A percentile compares a stretch with the other conserved stretches of the same genome.
phyloP scores from a whole-genome alignment of 2,329 filamentous ascomycete species.

The Plenodomus lindquistii region DNA sequence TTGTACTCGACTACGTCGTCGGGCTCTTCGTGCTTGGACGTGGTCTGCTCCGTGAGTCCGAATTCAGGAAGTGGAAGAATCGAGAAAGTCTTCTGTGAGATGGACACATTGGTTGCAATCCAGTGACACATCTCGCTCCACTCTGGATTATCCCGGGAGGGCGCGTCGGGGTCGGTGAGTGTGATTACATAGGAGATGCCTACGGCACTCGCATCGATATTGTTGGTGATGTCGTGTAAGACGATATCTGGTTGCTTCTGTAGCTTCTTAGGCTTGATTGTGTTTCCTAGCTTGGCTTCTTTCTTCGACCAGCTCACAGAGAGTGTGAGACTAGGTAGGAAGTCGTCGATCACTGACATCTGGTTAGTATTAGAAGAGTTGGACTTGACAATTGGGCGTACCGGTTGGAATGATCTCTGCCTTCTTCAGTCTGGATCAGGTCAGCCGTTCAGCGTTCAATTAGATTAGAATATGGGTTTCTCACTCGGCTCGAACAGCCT shows the following conservation, averaged over 20 bases:
- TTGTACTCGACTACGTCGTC: slow-evolving; percentile 56
- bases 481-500: slow-evolving; percentile 35
- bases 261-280: slow-evolving; percentile 50
- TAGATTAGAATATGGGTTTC: background rate
- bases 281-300: slow-evolving; percentile 57
- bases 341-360: slow-evolving; percentile 60
- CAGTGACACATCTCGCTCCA: slow-evolving; percentile 64
- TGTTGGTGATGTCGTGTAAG: slow-evolving; percentile 40
- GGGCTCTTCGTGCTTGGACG: slow-evolving; percentile 11
- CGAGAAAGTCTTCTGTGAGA: slow-evolving; percentile 25
- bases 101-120: slow-evolving; percentile 48
- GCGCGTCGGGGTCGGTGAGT: slow-evolving; percentile 64
- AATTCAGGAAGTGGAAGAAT: slow-evolving; percentile 34
- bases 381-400: slow-evolving; percentile 6
- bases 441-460: slow-evolving; percentile 1
- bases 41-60: slow-evolving; percentile 7
- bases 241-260: slow-evolving; percentile 48
- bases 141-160: slow-evolving; percentile 55
- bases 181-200: slow-evolving; percentile 53
- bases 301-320: slow-evolving; percentile 52
- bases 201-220: slow-evolving; percentile 10
- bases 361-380: slow-evolving; percentile 4
- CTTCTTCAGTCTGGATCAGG: slow-evolving; percentile 35
- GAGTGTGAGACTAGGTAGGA: slow-evolving; percentile 58
- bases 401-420: slow-evolving; percentile 48